phyloP scores from a whole-genome alignment of 805 yeast species.

The Pichia sporocuriosa region DNA sequence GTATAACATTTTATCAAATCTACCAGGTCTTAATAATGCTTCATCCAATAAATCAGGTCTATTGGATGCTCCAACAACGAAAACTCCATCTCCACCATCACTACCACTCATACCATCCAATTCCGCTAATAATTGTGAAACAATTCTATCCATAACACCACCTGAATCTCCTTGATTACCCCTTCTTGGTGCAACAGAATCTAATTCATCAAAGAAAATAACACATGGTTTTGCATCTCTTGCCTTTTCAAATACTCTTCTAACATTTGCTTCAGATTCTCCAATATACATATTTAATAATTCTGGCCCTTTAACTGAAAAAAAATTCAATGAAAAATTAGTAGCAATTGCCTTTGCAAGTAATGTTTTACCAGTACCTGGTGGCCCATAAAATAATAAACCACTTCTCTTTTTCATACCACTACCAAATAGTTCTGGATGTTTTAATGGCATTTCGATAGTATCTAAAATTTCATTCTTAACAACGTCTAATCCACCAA shows the following conservation, averaged over 20 bases:
- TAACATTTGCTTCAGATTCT: constrained; percentile 95
- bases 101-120: constrained; percentile 93
- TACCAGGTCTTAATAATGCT: constrained; percentile 86
- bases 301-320: constrained; percentile 97
- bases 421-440: constrained; percentile 79
- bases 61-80: constrained; percentile 98
- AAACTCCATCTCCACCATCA: constrained; percentile 76
- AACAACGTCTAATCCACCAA: constrained; percentile 88
- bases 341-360: constrained; percentile 97
- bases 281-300: constrained; percentile 96
- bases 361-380: constrained; percentile 96
- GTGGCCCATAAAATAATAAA: constrained; percentile 93
- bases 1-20: constrained; percentile 93
- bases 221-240: constrained; percentile 97
- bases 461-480: constrained; percentile 93
- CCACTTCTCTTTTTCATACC: constrained; percentile 95
- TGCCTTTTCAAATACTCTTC: constrained; percentile 89
- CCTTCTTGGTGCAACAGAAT: constrained; percentile 96
- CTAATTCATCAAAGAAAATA: constrained; percentile 93
- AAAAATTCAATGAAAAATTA: constrained; percentile 86
- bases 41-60: constrained; percentile 94
- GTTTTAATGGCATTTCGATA: constrained; percentile 90
- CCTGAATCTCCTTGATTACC: constrained; percentile 99
- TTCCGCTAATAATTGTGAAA: constrained; percentile 90
- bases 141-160: constrained; percentile 98